phyloP scores from a whole-genome alignment of 257 asterid species.

The Solanum corneliomulleri region DNA sequence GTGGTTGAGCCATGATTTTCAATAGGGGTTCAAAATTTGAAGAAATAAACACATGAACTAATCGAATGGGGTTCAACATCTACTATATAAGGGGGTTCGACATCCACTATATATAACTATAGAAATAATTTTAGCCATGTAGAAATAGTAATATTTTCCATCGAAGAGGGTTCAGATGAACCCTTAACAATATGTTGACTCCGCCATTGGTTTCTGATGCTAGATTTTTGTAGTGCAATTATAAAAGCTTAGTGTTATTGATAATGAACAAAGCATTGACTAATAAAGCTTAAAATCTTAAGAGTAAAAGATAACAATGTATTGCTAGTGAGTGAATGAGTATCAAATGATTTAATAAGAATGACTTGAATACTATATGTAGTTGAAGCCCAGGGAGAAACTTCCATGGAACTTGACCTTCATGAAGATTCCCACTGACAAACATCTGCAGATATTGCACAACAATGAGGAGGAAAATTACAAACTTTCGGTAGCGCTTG shows the following conservation, averaged over 20 bases:
- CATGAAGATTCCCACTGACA: neutral
- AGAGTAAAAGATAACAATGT: no score
- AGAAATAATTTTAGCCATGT: neutral
- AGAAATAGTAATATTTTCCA: no score
- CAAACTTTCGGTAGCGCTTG: no score
- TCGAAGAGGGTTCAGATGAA: neutral
- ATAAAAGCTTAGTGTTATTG: neutral
- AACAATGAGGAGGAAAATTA: neutral
- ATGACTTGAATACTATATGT: neutral
- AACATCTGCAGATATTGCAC: neutral
- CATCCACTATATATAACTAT: neutral
- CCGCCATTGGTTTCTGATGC: neutral
- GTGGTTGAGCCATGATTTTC: neutral
- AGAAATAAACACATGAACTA: neutral
- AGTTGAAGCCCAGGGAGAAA: neutral
- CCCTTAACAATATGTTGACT: neutral
- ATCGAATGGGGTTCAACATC: neutral
- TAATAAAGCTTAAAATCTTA: neutral
- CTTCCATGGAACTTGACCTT: neutral
- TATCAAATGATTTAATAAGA: neutral
- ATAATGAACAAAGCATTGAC: neutral
- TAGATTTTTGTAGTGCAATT: neutral
- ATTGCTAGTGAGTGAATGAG: neutral
- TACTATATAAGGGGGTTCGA: neutral
- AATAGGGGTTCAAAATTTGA: neutral